Conservation (phyloP, 306 rosid genomes). For the Castanea mollissima region DNA sequence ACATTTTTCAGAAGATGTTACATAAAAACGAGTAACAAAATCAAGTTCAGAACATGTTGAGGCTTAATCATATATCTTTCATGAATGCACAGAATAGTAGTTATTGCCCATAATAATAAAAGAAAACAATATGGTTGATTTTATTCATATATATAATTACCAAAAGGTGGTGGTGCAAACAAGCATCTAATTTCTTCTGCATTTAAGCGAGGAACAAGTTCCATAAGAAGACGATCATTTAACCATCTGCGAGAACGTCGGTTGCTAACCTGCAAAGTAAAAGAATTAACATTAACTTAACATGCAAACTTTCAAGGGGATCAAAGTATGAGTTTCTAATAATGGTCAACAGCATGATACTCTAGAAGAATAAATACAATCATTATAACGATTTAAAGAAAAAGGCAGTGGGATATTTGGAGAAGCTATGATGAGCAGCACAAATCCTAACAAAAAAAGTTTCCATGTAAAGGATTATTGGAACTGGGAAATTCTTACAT, state of each 20-base stretch:
- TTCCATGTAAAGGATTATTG: not conserved
- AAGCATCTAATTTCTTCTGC: slow-evolving; percentile 91
- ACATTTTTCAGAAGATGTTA: not conserved
- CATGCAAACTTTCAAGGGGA: not conserved
- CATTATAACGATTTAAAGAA: not conserved
- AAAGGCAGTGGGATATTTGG: not conserved
- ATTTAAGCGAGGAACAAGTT: slow-evolving; percentile 79
- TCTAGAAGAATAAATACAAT: not conserved
- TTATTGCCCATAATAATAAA: slow-evolving; percentile 3
- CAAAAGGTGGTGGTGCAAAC: slow-evolving; percentile 96
- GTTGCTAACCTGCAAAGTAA: slow-evolving; percentile 66
- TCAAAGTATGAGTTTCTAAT: not conserved
- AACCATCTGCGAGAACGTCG: slow-evolving; percentile 80
- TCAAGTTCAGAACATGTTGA: not conserved
- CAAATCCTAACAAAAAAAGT: not conserved
- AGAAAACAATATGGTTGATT: not conserved
- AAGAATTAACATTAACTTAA: not conserved
- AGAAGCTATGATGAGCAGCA: not conserved
- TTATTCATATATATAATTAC: slow-evolving; percentile 33
- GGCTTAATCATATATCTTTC: not conserved
- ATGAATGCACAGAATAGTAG: slow-evolving; percentile 3
- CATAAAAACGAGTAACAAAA: not conserved
- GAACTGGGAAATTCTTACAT: no score
- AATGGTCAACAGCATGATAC: not conserved
- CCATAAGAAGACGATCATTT: slow-evolving; percentile 88